These are phyloP conservation scores for Saccharomyces kudriavzevii DNA, from an alignment of 805 yeast species.

Conservation along the genomic window DNA sequence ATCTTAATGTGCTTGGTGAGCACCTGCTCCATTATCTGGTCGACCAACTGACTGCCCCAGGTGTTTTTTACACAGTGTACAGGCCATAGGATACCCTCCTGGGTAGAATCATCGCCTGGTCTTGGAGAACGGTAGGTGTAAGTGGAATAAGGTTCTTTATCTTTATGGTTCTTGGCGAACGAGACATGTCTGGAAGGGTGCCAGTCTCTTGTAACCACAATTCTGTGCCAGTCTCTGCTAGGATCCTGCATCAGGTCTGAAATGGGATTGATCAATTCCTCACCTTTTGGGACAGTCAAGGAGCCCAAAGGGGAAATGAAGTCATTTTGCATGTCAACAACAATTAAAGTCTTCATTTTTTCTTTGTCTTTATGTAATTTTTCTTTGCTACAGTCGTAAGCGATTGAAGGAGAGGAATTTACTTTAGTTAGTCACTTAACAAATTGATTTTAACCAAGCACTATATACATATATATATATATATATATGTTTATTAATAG, in stretches of 20 bases:
- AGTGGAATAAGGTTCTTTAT: constrained; percentile 41
- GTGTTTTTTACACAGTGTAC: constrained; percentile 78
- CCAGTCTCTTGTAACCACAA: constrained; percentile 81
- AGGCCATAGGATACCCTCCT: constrained; percentile 65
- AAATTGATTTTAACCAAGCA: not conserved
- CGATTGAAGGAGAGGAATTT: not conserved
- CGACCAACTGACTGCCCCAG: constrained; percentile 50
- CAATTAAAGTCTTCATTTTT: constrained; percentile 45
- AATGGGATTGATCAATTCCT: constrained; percentile 47
- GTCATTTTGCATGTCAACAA: constrained; percentile 81
- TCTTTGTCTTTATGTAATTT: not conserved
- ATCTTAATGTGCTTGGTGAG: constrained; percentile 33
- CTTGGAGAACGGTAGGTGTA: constrained; percentile 46
- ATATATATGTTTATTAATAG: not conserved
- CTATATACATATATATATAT: not conserved
- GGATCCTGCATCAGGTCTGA: constrained; percentile 36
- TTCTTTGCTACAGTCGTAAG: not conserved
- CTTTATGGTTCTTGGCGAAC: constrained; percentile 62
- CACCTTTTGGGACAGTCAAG: constrained; percentile 63
- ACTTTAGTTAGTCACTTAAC: not conserved
- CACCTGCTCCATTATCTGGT: constrained; percentile 28
- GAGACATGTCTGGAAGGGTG: constrained; percentile 75
- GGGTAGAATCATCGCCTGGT: constrained; percentile 27
- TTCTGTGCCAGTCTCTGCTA: constrained; percentile 45
- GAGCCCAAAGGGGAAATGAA: constrained; percentile 75